Base-by-base conservation (phyloP, 306 rosid species). In the Hylodesmum podocarpum region DNA sequence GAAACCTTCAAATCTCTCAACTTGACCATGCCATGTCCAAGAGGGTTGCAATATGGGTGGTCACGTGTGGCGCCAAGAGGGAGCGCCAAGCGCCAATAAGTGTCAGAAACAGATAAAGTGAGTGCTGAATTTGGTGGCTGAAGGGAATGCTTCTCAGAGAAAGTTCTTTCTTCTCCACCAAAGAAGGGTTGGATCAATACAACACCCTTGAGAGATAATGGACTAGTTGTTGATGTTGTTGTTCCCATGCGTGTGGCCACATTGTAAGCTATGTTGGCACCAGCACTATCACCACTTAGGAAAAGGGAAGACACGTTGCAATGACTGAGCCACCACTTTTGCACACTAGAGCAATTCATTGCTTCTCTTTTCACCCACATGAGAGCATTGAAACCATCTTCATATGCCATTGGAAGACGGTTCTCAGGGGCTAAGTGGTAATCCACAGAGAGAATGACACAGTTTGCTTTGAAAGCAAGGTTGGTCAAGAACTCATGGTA, bases 151-250 rank as follows among this genome's bases (percentile, higher is more conserved):
- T 84, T 91, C 76, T 94, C 98, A 0, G 96, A 90, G 33, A 9
- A 8, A 4, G 96, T 92, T 36, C 91, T 73, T 1, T 81, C 83
- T 39, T 92, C 97, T 83, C 96, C 93, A 40, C 98, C 96, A 16
- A 94, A 92, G 78, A 94, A 94, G 15, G 98, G 97, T 67, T 94
- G 96, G 78, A 94, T 90, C 88, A 94, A 75, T 29, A 94, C 76
- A 18, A 81, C 39, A 61, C 93, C 97, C 53, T 82, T 91, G 21
- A 90, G 79, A 61, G 49, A 14, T 6, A 88, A 59, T 0, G 89
- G 90, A 25, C 57, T 89, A n/a, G 86, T n/a, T 46, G n/a, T 29
- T 33, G 68, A 15, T 15, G 64, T 63, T 43, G 49, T 33, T 66
- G 89, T 73, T 40, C 79, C 81, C 5, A 84, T 9, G 31, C 85